Percentiles rank a stretch among this genome's conserved stretches.
phyloP scores from a whole-genome alignment of 2,329 filamentous ascomycete genomes.

The Endoconidiophora laricicola region DNA sequence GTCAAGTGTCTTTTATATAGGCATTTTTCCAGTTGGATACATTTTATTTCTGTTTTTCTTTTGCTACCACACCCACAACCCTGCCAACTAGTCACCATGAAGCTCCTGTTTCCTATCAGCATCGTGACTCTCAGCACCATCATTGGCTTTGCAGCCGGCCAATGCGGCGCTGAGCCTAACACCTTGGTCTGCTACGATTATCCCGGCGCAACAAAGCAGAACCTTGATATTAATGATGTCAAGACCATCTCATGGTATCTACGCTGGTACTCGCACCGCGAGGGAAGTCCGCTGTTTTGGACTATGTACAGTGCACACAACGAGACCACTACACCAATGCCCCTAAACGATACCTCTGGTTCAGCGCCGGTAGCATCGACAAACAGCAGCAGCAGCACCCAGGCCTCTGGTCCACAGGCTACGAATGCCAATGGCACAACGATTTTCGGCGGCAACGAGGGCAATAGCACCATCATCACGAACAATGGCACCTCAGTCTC shows the following conservation, averaged over 20 bases:
- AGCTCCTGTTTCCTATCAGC: not conserved
- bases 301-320: conserved; percentile 11
- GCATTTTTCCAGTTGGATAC: too few relatives aligned
- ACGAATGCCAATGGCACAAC: not conserved
- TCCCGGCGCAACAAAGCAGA: conserved; percentile 9
- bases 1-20: too few relatives aligned
- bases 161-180: conserved; percentile 5
- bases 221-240: conserved; percentile 10
- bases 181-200: conserved; percentile 12
- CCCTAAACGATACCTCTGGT: conserved; percentile 5
- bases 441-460: not conserved
- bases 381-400: not conserved
- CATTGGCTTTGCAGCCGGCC: not conserved
- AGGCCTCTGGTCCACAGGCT: not conserved
- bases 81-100: not conserved
- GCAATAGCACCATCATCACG: not conserved
- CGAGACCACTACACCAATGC: conserved; percentile 6
- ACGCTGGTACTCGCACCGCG: conserved; percentile 11
- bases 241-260: conserved; percentile 12
- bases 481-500: not conserved
- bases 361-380: not conserved
- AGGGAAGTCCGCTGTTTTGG: conserved; percentile 11
- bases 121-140: too few relatives aligned
- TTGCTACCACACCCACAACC: too few relatives aligned
- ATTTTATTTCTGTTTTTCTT: too few relatives aligned